Evolutionary conservation across 2,329 filamentous ascomycete genomes (phyloP), one percentile per base, ranked within the genome.

Genomic region (Colletotrichum destructivum): DNA sequence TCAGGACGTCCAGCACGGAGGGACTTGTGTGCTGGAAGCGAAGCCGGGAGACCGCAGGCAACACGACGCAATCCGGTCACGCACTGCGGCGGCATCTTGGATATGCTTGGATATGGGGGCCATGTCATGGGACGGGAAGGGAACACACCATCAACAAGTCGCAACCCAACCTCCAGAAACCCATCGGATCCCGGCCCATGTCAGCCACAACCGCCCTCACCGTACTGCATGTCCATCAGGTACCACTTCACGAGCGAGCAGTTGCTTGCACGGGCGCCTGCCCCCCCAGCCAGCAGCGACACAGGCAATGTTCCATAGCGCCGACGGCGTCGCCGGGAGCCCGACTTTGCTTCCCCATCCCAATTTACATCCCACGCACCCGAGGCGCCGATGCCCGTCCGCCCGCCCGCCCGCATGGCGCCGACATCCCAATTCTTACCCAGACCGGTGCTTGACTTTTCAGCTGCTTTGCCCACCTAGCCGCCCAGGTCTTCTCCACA

Each of bases 261-360:
- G 7, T 9, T 35, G 31, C 31, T 35, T 35, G 31, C 31, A 9
- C 8, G 31, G 31, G 31, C 31, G 8, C 31, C 31, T 9, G 31
- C 31, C 31, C 9, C 31, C 31, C 31, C 16, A 40, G 16, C 12
- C 42, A n/a, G 26, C 15, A 55, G 31, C 18, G 46, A 57, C 62
- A 59, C 46, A 31, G 38, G 21, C 44, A 55, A 51, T 47, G 51
- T 55, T 46, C 67, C 67, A 54, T 66, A 55, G 62, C 47, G 49
- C 63, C 56, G 49, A 67, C 62, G 68, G 68, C 63, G 62, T 71
- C 62, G 56, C 68, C 68, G 68, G 38, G 13, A 42, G 47, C 62
- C 56, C 67, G 40, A 62, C 62, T 56, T 13, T 23, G 49, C 31
- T 35, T 15, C 46, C 35, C 35, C 44, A 60, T 23, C n/a, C 23